Conservation (phyloP, 768 basidiomycete species). For the Rhodotorula kratochvilovae region DNA sequence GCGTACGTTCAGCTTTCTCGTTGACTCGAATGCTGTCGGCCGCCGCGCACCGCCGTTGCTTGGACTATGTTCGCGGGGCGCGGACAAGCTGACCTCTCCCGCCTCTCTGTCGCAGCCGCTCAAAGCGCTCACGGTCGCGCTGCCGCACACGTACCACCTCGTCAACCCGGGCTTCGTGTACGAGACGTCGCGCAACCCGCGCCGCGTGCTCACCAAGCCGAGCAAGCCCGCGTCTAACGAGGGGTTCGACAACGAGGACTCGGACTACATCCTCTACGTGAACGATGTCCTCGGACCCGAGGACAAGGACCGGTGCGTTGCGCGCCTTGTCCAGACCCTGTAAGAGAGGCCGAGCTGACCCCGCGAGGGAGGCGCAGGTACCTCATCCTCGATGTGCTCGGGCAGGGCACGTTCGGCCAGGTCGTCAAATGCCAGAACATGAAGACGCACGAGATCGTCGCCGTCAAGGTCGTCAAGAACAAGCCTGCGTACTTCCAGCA, state of each 20-base stretch:
- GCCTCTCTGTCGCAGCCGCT: conserved; percentile 51
- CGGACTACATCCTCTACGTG: conserved; percentile 98
- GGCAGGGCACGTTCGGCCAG: conserved; percentile 98
- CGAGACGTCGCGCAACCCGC: conserved; percentile 88
- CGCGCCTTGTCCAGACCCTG: too few species aligned
- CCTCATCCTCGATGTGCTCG: conserved; percentile 93
- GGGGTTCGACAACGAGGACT: conserved; percentile 97
- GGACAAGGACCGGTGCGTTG: conserved; percentile 86
- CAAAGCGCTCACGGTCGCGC: conserved; percentile 72
- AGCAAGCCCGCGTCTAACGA: conserved; percentile 94
- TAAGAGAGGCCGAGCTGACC: too few species aligned
- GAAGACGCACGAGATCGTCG: conserved; percentile 97
- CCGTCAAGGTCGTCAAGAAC: conserved; percentile 99
- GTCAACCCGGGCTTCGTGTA: conserved; percentile 95
- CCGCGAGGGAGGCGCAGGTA: conserved; percentile 57
- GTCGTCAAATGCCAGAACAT: conserved; percentile 99
- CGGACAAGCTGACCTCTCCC: background rate
- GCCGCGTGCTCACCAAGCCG: conserved; percentile 94
- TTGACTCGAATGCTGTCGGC: background rate
- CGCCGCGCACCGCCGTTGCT: too few species aligned
- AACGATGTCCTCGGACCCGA: conserved; percentile 95
- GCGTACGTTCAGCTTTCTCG: background rate
- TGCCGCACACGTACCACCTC: conserved; percentile 84
- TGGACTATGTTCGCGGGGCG: too few species aligned
- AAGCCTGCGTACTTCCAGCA: conserved; percentile 99